A percentile compares a stretch with the other conserved stretches of the same genome.
Conservation (phyloP, 257 asterid genomes). For the Solanum infundibuliforme region DNA sequence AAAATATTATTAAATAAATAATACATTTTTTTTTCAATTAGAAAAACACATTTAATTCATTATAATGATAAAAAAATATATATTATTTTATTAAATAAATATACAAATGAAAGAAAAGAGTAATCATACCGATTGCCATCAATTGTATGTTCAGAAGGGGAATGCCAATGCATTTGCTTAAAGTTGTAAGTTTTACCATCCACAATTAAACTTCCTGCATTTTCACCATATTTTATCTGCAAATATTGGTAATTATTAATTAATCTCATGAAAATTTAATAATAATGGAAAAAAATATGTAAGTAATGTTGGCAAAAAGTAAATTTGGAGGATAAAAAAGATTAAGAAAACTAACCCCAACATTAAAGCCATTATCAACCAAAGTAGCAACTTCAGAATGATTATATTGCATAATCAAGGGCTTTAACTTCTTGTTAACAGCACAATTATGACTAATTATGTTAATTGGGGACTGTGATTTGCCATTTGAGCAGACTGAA, state of each 20-base stretch:
- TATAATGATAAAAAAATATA: not conserved
- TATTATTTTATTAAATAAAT: not conserved
- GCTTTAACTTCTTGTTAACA: conserved; percentile 24
- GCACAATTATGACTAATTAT: conserved; percentile 24
- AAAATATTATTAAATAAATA: not conserved
- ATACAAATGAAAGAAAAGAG: not conserved
- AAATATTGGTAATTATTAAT: not conserved
- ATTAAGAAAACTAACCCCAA: conserved; percentile 33
- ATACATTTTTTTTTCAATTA: not conserved
- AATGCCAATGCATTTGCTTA: conserved; percentile 76
- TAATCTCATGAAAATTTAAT: not conserved
- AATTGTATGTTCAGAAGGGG: conserved; percentile 58
- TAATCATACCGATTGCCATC: conserved; percentile 25
- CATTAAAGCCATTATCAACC: conserved; percentile 50
- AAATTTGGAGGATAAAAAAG: not conserved
- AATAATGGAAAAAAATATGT: not conserved
- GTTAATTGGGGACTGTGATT: conserved; percentile 62
- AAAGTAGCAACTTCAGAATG: conserved; percentile 47
- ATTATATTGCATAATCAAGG: conserved; percentile 42
- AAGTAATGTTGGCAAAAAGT: not conserved
- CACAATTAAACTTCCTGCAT: conserved; percentile 36
- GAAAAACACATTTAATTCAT: not conserved
- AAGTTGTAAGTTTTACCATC: conserved; percentile 34
- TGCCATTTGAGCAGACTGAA: conserved; percentile 52
- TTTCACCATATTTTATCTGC: conserved; percentile 65